A percentile compares a stretch with the other conserved stretches of the same genome.
phyloP scores from a whole-genome alignment of 2,329 filamentous ascomycete genomes.

The Pseudocercospora ulei region DNA sequence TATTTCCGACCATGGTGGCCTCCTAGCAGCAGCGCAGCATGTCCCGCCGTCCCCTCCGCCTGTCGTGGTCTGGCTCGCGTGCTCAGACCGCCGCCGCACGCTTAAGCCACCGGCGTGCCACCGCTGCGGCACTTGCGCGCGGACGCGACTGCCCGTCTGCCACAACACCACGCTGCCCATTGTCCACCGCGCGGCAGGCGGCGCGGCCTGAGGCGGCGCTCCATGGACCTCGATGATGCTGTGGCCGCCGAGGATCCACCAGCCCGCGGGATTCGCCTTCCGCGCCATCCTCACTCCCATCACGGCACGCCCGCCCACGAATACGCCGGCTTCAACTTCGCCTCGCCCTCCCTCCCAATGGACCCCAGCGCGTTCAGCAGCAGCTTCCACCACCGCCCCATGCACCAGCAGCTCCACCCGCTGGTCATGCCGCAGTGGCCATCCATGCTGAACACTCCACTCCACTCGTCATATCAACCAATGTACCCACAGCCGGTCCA shows the following conservation, averaged over 20 bases:
- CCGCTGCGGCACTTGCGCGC: constrained; percentile 17
- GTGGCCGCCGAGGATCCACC: constrained; percentile 32
- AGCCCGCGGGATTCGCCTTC: constrained; percentile 25
- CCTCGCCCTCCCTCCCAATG: constrained; percentile 52
- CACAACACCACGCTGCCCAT: neutral
- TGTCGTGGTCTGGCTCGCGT: constrained; percentile 11
- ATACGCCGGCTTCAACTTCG: constrained; percentile 56
- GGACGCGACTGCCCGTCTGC: constrained; percentile 10
- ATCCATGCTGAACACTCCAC: constrained; percentile 67
- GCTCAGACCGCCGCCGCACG: constrained; percentile 21
- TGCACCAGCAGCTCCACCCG: constrained; percentile 53
- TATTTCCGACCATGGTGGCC: constrained; percentile 9
- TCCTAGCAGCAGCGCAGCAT: constrained; percentile 7
- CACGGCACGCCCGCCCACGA: constrained; percentile 61
- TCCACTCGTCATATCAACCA: constrained; percentile 48
- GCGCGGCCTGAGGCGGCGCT: constrained; percentile 9
- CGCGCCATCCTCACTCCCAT: constrained; percentile 47
- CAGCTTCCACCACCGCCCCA: constrained; percentile 47
- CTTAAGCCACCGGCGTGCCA: constrained; percentile 27
- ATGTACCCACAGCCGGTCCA: constrained; percentile 50
- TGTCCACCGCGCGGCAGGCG: constrained; percentile 4
- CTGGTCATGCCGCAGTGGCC: constrained; percentile 73
- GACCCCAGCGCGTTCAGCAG: constrained; percentile 46
- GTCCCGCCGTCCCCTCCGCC: constrained; percentile 9
- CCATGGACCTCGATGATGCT: constrained; percentile 18